phyloP scores from a whole-genome alignment of 139 green algal genomes.

The Picochlorum costavermella region DNA sequence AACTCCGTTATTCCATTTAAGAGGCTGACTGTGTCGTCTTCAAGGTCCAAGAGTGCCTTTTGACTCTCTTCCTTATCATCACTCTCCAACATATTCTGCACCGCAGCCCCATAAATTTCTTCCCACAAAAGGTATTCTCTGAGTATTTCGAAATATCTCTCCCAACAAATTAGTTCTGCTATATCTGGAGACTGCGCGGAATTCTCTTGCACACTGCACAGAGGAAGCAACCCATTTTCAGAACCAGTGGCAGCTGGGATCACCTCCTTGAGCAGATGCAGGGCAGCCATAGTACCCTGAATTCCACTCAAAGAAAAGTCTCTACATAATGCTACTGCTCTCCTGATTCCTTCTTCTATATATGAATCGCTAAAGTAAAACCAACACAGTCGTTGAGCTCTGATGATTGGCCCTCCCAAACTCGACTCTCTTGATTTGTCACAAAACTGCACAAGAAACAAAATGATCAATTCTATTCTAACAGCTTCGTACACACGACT shows the following conservation, averaged over 20 bases:
- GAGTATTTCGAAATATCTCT: conserved; percentile 17
- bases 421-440: neutral
- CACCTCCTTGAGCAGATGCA: conserved; percentile 17
- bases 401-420: conserved; percentile 21
- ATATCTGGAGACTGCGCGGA: neutral
- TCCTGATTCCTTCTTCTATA: neutral
- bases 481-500: neutral
- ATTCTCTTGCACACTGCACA: neutral
- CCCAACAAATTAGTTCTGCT: conserved; percentile 16
- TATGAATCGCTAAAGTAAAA: conserved; percentile 22
- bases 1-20: conserved; percentile 6
- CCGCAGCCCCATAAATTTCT: conserved; percentile 9
- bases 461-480: neutral
- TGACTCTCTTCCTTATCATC: neutral
- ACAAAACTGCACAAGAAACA: conserved; percentile 13
- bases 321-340: conserved; percentile 26
- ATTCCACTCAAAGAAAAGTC: conserved; percentile 31
- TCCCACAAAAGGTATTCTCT: conserved; percentile 24
- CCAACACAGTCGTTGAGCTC: conserved; percentile 27
- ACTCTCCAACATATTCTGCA: conserved; percentile 3
- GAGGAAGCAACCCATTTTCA: conserved; percentile 3
- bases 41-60: conserved; percentile 9
- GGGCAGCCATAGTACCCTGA: conserved; percentile 11
- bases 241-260: conserved; percentile 15
- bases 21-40: conserved; percentile 14